Evolutionary conservation across 768 basidiomycete genomes (phyloP).

Genomic region (Tulasnella sp.): DNA sequence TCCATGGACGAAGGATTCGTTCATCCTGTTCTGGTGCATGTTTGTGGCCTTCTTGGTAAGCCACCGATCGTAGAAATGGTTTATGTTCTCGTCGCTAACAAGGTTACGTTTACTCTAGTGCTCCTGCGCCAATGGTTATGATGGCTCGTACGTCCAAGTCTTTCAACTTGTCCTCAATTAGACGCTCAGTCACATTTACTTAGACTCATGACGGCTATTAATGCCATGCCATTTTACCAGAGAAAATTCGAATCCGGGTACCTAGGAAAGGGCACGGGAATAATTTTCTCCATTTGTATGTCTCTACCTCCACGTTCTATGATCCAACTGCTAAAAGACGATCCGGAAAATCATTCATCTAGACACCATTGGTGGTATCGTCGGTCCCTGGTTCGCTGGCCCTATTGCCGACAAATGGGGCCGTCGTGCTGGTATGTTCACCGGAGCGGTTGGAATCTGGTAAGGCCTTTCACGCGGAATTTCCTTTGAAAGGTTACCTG

Average conservation of each 20-base stretch:
- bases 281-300: slow-evolving; percentile 23
- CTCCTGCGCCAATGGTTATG: slow-evolving; percentile 24
- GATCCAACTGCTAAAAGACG: no score
- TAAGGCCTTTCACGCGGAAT: background rate
- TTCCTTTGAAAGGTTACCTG: slow-evolving; percentile 15
- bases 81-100: background rate
- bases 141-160: slow-evolving; percentile 15
- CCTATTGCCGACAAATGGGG: slow-evolving; percentile 25
- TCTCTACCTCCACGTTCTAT: no score
- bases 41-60: slow-evolving; percentile 22
- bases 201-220: slow-evolving; percentile 9
- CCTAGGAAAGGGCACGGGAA: slow-evolving; percentile 19
- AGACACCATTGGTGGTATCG: slow-evolving; percentile 23
- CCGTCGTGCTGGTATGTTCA: slow-evolving; percentile 25
- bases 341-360: background rate
- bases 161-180: background rate
- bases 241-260: slow-evolving; percentile 19
- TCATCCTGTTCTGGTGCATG: slow-evolving; percentile 21
- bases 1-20: slow-evolving; percentile 22
- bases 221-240: slow-evolving; percentile 21
- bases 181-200: background rate
- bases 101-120: slow-evolving; percentile 8
- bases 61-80: background rate
- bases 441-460: slow-evolving; percentile 18
- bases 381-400: slow-evolving; percentile 25